Evolutionary conservation across 2,329 filamentous ascomycete species (phyloP), one percentile per base, ranked within the genome.

Genomic region (Monosporascus sp.): DNA sequence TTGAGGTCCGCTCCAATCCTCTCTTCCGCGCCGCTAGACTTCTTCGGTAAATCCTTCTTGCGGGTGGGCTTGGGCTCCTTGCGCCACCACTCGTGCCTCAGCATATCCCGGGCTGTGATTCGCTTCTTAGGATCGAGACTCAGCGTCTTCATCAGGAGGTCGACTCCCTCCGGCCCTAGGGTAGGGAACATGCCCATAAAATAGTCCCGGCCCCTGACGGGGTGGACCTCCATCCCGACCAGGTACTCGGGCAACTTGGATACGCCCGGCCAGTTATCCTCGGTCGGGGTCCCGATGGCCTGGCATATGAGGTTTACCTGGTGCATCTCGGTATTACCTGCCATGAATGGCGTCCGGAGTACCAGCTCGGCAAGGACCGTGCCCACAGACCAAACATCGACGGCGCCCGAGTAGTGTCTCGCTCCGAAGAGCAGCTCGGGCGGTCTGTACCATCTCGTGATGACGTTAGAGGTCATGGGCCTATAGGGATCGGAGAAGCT

Each of bases 181-280:
- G 88, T 88, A 52, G 88, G 85, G 66, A 99, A 97, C 56, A 85
- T 83, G 50, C 77, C 75, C 66, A 87, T 78, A 76, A 90, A 97
- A 65, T 87, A 87, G 52, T 88, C 85, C 57, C 82, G 81, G 1
- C 83, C 83, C 57, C 82, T 81, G 70, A 90, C 62, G 62, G 83
- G 75, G 57, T 84, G 78, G 52, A 74, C 70, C 52, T 81, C 74
- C 5, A 82, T 81, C 1, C 87, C 80, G 1, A 88, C 81, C n/a
- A 91, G 83, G 71, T 94, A 99, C 55, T 87, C 87, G 15, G 86
- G 84, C 11, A 99, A 77, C 58, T 84, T 84, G 5, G 85, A 85
- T 7, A 99, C 92, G 27, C 93, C 93, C 1, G 94, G 92, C 94
- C 94, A 99, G 68, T 91, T 93, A 17, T 94, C 89, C 67, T 99